Evolutionary conservation across 2,329 filamentous ascomycete genomes (phyloP).

Genomic region (Trichoderma hamatum): DNA sequence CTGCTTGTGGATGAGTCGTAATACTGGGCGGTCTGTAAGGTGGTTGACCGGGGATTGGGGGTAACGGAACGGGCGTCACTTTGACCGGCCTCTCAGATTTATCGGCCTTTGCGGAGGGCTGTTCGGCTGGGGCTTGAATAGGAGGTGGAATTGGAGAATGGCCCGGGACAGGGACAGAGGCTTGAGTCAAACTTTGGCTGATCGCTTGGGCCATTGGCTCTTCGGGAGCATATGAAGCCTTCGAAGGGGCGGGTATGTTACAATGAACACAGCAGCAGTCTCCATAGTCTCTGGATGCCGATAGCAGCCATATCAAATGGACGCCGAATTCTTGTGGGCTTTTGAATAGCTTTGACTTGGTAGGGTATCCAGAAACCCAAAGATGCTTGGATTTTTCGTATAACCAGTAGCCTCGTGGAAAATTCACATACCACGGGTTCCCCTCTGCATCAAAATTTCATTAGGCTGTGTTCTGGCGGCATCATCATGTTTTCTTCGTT

Average conservation of each 20-base stretch:
- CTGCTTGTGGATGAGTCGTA: slow-evolving; percentile 31
- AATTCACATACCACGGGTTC: slow-evolving; percentile 49
- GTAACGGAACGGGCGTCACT: slow-evolving; percentile 44
- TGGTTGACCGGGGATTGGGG: slow-evolving; percentile 40
- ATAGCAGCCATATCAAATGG: slow-evolving; percentile 56
- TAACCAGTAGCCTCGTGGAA: slow-evolving; percentile 51
- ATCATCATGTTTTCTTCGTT: not conserved
- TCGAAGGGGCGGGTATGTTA: slow-evolving; percentile 40
- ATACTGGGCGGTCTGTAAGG: slow-evolving; percentile 38
- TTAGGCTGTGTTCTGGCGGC: slow-evolving; percentile 27
- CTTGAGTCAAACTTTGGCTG: slow-evolving; percentile 27
- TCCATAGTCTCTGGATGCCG: slow-evolving; percentile 49
- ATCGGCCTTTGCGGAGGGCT: slow-evolving; percentile 31
- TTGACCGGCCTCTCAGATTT: slow-evolving; percentile 37
- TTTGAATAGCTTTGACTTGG: slow-evolving; percentile 53
- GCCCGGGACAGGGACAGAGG: not conserved
- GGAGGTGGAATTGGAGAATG: slow-evolving; percentile 10
- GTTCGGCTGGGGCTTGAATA: slow-evolving; percentile 30
- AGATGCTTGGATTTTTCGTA: slow-evolving; percentile 54
- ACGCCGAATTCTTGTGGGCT: slow-evolving; percentile 57
- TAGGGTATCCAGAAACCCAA: slow-evolving; percentile 54
- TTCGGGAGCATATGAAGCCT: slow-evolving; percentile 33
- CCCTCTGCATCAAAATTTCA: slow-evolving; percentile 40
- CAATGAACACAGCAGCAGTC: slow-evolving; percentile 58
- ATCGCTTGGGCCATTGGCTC: slow-evolving; percentile 32